Percentiles rank a stretch among this genome's conserved stretches.
Evolutionary conservation across 345 rosid genomes (phyloP).

Genomic region (Cardamine resedifolia): DNA sequence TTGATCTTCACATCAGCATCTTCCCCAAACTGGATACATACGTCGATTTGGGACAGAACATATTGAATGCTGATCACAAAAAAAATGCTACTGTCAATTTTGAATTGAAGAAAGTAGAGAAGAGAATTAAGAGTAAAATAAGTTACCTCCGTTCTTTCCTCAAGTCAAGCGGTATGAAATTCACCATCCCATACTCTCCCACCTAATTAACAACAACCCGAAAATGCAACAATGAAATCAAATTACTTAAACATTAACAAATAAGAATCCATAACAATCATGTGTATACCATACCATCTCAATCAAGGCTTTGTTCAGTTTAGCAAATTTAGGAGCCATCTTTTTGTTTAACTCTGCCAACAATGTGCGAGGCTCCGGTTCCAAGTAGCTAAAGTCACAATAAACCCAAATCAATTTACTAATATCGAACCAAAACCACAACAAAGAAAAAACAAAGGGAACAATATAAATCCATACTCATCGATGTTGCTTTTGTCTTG

Average conservation of each 20-base stretch:
- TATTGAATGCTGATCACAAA: constrained; percentile 57
- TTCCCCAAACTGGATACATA: constrained; percentile 85
- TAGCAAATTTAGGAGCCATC: constrained; percentile 82
- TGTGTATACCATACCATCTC: constrained; percentile 51
- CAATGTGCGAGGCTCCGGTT: constrained; percentile 69
- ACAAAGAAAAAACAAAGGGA: background rate
- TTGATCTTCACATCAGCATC: constrained; percentile 87
- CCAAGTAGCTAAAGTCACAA: constrained; percentile 58
- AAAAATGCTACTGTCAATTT: background rate
- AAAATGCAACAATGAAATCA: constrained; percentile 5
- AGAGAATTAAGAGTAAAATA: constrained; percentile 1
- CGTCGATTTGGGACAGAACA: constrained; percentile 76
- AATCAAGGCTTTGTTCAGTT: constrained; percentile 74
- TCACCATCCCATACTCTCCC: constrained; percentile 87
- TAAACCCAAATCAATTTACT: constrained; percentile 16
- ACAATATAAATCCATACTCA: constrained; percentile 45
- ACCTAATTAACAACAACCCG: constrained; percentile 46
- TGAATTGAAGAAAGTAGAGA: background rate
- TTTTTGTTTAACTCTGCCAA: constrained; percentile 68
- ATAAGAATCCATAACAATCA: background rate
- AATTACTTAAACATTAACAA: background rate
- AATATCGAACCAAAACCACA: background rate
- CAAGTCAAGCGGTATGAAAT: constrained; percentile 75
- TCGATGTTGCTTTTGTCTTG: constrained; percentile 65
- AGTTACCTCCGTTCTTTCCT: constrained; percentile 73